phyloP scores from a whole-genome alignment of 441 rosid species.

The Gossypium lobatum region DNA sequence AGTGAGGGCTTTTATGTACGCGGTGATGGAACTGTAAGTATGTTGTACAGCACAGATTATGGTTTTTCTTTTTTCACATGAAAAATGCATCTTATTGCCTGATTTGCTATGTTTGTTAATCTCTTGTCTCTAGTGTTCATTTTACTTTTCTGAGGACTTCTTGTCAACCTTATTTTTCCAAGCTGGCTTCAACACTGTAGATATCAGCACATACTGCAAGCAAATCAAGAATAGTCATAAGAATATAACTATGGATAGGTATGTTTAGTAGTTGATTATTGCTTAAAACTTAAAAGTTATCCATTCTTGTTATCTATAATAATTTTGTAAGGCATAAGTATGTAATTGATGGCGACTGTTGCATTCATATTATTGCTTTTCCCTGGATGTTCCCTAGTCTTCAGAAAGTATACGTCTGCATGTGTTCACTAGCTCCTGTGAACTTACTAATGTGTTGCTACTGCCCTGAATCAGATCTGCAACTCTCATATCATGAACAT shows the following conservation, averaged over 20 bases:
- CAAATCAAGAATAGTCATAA: slow-evolving; percentile 14
- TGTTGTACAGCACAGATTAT: not conserved
- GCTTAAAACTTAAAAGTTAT: not conserved
- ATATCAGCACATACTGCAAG: slow-evolving; percentile 12
- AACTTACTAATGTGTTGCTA: not conserved
- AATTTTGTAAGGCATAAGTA: not conserved
- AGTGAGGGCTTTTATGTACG: slow-evolving; percentile 27
- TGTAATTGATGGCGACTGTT: not conserved
- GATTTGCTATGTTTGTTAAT: not conserved
- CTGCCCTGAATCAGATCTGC: not conserved
- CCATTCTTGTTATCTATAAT: not conserved
- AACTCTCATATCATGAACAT: not conserved
- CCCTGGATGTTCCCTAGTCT: not conserved
- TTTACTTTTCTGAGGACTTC: slow-evolving; percentile 20
- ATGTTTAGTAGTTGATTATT: not conserved
- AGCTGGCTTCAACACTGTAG: slow-evolving; percentile 21
- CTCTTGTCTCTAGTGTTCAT: slow-evolving; percentile 19
- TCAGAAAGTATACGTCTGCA: not conserved
- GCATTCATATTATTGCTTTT: not conserved
- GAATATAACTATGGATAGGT: slow-evolving; percentile 19
- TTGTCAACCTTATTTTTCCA: slow-evolving; percentile 17
- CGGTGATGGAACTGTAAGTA: slow-evolving; percentile 36
- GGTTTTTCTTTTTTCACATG: not conserved
- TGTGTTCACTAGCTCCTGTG: not conserved
- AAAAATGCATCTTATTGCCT: not conserved